Conservation (phyloP, 2,329 filamentous ascomycete genomes). For the Bipolaris oryzae region DNA sequence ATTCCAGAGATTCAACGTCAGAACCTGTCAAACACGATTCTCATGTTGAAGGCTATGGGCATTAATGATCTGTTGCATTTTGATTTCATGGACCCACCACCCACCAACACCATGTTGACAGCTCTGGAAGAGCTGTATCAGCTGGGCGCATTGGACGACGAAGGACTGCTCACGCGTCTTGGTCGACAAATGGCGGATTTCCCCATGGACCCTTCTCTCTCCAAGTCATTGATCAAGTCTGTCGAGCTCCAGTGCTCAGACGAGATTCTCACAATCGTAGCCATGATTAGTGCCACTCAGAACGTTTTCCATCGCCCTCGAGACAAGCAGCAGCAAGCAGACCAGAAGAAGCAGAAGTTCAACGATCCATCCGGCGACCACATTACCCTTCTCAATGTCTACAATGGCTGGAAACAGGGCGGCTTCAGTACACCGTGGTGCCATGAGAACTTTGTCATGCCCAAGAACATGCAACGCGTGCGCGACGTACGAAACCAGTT, state of each 20-base stretch:
- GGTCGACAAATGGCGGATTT: constrained; percentile 98
- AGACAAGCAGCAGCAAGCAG: constrained; percentile 94
- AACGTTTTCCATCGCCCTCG: constrained; percentile 94
- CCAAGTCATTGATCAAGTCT: constrained; percentile 87
- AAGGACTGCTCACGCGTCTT: constrained; percentile 87
- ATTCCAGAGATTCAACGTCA: constrained; percentile 97
- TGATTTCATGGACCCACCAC: constrained; percentile 98
- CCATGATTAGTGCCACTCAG: constrained; percentile 70
- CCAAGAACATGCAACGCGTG: constrained; percentile 82
- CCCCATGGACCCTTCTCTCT: constrained; percentile 92
- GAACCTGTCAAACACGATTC: constrained; percentile 88
- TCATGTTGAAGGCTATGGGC: constrained; percentile 99
- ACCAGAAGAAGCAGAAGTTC: constrained; percentile 97
- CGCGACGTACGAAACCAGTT: constrained; percentile 93
- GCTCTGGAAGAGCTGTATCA: constrained; percentile 95
- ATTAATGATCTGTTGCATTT: constrained; percentile 98
- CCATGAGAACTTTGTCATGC: constrained; percentile 97
- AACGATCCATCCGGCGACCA: constrained; percentile 95
- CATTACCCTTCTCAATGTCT: constrained; percentile 92
- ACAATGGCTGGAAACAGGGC: constrained; percentile 92
- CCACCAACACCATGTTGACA: constrained; percentile 96
- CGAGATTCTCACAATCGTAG: constrained; percentile 88
- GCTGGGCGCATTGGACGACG: constrained; percentile 88
- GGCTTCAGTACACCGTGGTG: constrained; percentile 89
- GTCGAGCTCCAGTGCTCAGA: constrained; percentile 90